Base-by-base conservation (phyloP, 1,284 basidiomycete genomes). In the Apiotrichum sp. region DNA sequence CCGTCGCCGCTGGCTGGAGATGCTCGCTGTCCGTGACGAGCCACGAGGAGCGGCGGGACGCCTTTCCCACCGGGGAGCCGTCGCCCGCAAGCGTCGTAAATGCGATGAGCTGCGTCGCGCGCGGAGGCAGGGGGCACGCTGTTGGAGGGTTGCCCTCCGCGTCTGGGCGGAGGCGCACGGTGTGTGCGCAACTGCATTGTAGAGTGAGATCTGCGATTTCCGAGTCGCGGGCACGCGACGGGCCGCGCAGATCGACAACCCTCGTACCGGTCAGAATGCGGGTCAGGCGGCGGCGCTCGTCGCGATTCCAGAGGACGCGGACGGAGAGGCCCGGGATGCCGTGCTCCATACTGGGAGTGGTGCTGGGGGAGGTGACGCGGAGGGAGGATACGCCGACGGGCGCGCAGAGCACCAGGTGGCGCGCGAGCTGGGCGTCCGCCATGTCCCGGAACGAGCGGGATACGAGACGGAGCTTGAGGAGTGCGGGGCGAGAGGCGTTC, bases 81-180 rank as follows among this genome's bases (percentile, higher is more conserved):
- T 52, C 41, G 42, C 54, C 59, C 4, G 52, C 44, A 13, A 57
- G 40, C 7, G 52, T 55, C 34, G 59, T 57, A 34, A 61, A 61
- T 2, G 59, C 56, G 1, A 61, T 47, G 1, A 61, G 53, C 9
- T 43, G 50, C 4, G 49, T 47, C 0, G 47, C 56, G 34, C 11
- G 38, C n/a, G 49, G 49, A 2, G 49, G 49, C 6, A 61, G 41
- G 14, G 56, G 59, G 6, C 42, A 51, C 10, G 7, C 11, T 9
- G 36, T 49, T 3, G 53, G 46, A 5, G 57, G 16, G 3, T 31
- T 47, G 0, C 59, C 59, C 0, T 52, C 50, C 1, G 59, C 52
- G 32, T 57, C 52, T 22, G 56, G 55, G 0, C 52, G 59, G 4
- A 57, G 47, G 6, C 59, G 55, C 1, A 61, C 50, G 0, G 48